Evolutionary conservation across 2,329 filamentous ascomycete species (phyloP).

Genomic region (Xylaria multiplex): DNA sequence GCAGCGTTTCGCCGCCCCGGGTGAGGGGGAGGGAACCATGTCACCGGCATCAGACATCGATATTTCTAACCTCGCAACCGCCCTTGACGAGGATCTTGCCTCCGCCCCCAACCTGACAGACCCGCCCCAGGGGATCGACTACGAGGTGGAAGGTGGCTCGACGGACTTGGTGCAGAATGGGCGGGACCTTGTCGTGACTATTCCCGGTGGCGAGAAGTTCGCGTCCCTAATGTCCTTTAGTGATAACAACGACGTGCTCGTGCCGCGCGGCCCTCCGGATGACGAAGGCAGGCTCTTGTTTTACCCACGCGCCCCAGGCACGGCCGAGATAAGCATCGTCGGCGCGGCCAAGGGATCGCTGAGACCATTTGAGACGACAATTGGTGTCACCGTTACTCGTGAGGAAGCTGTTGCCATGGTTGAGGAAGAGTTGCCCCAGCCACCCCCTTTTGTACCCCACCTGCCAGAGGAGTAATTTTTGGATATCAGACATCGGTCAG

Average conservation of each 20-base stretch:
- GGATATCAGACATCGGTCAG: background rate
- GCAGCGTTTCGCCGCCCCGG: slow-evolving; percentile 1
- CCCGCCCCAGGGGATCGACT: background rate
- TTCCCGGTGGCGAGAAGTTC: background rate
- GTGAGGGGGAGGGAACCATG: background rate
- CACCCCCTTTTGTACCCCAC: slow-evolving; percentile 3
- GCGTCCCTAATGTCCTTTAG: slow-evolving; percentile 3
- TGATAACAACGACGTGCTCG: slow-evolving; percentile 9
- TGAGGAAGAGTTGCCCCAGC: slow-evolving; percentile 1
- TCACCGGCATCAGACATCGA: background rate
- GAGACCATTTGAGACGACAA: slow-evolving; percentile 3
- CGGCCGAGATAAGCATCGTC: slow-evolving; percentile 4
- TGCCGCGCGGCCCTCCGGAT: slow-evolving; percentile 2
- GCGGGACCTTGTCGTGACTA: slow-evolving; percentile 1
- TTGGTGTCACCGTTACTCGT: background rate
- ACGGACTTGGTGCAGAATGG: background rate
- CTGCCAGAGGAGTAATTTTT: slow-evolving; percentile 3
- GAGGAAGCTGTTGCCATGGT: background rate
- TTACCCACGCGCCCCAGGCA: slow-evolving; percentile 4
- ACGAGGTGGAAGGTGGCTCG: background rate
- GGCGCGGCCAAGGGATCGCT: slow-evolving; percentile 5
- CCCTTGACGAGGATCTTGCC: background rate
- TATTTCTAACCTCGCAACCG: background rate
- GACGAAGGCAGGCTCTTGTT: slow-evolving; percentile 1
- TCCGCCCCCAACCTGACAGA: background rate